Evolutionary conservation across 177 flowering plant genomes (phyloP).

Genomic region (Vitis hybrid): DNA sequence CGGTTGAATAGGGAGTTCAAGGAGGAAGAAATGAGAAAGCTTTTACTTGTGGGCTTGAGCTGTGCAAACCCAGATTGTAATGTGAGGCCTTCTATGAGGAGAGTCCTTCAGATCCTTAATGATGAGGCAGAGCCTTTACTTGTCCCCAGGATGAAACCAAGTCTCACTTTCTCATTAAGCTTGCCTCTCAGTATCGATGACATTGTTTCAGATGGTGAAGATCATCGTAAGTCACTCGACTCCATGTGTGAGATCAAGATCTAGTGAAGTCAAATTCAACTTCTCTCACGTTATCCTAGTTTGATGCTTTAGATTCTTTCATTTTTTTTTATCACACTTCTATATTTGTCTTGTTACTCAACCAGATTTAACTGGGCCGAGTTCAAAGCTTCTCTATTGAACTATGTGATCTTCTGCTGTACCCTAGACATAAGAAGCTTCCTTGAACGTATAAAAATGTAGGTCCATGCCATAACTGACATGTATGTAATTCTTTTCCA

Average conservation of each 20-base stretch:
- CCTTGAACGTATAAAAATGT: neutral
- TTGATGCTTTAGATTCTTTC: conserved; percentile 13
- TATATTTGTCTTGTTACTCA: conserved; percentile 1
- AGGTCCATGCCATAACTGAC: no score
- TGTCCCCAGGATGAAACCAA: conserved; percentile 68
- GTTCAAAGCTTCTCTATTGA: conserved; percentile 23
- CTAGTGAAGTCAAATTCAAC: no score
- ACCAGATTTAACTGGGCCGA: conserved; percentile 8
- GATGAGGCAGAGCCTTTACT: conserved; percentile 44
- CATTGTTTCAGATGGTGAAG: conserved; percentile 65
- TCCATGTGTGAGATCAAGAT: conserved; percentile 3
- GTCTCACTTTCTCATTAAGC: conserved; percentile 56
- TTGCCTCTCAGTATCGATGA: conserved; percentile 59
- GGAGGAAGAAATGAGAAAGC: conserved; percentile 64
- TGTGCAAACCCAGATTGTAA: conserved; percentile 76
- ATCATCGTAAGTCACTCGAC: conserved; percentile 3
- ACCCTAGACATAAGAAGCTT: neutral
- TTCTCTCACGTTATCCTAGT: no score
- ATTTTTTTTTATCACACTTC: neutral
- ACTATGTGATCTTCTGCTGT: conserved; percentile 17
- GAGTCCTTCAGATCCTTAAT: conserved; percentile 78
- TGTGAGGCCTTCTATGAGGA: conserved; percentile 82
- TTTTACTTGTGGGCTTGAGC: conserved; percentile 78
- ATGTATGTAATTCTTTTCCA: no score
- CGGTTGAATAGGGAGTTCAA: conserved; percentile 67